Evolutionary conservation across 164 flowering plant genomes (phyloP).

Genomic region (Annona squamosa): DNA sequence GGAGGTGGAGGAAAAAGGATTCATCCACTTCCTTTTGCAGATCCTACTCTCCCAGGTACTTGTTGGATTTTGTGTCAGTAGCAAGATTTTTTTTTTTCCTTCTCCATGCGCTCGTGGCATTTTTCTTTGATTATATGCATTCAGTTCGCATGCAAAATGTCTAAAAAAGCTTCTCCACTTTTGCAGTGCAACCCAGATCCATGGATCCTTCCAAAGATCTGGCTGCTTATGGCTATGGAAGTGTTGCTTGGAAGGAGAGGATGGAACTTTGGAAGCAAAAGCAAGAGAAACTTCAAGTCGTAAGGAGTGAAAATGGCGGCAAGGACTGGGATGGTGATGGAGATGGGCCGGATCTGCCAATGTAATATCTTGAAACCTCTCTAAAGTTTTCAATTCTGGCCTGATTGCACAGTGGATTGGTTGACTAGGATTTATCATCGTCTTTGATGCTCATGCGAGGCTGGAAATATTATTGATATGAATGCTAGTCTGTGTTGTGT

Average conservation of each 20-base stretch:
- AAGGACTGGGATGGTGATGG: slow-evolving; percentile 43
- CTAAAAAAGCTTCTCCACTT: background rate
- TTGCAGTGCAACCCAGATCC: slow-evolving; percentile 56
- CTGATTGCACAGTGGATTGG: background rate
- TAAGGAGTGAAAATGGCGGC: slow-evolving; percentile 40
- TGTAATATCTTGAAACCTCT: slow-evolving; percentile 30
- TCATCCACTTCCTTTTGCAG: slow-evolving; percentile 49
- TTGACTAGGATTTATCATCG: background rate
- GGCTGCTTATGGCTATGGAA: slow-evolving; percentile 72
- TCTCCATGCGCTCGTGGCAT: background rate
- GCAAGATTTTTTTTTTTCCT: background rate
- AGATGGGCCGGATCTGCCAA: slow-evolving; percentile 49
- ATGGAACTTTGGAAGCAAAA: slow-evolving; percentile 55
- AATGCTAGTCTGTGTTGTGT: no score
- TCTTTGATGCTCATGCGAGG: no score
- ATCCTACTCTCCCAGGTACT: slow-evolving; percentile 35
- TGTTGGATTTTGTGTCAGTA: background rate
- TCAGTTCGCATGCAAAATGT: background rate
- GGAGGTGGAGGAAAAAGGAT: slow-evolving; percentile 44
- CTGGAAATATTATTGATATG: no score
- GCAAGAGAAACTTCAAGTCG: slow-evolving; percentile 45
- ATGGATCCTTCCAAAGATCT: slow-evolving; percentile 69
- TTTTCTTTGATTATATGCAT: background rate
- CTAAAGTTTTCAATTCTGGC: background rate
- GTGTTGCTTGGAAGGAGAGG: slow-evolving; percentile 71